Evolutionary conservation across 257 asterid species (phyloP), one percentile per base, ranked within the genome.

Genomic region (Nicotiana otophora): DNA sequence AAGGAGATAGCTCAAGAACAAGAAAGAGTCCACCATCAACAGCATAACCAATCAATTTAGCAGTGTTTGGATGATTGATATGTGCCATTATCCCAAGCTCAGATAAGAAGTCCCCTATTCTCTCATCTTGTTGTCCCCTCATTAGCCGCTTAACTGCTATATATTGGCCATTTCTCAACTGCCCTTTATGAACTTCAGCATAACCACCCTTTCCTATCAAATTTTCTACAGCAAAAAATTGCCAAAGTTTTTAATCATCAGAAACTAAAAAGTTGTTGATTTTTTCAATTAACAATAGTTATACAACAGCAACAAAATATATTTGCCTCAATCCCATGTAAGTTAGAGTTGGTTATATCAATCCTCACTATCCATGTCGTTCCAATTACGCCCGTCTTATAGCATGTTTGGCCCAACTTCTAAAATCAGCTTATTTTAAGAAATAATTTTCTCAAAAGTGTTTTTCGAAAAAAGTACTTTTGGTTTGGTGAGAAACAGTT

Each of bases 61-160:
- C 97, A 4, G 99, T 96, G 77, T 96, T 96, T 12, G 98, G 98
- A 88, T 96, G 98, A 82, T 93, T 91, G 28, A 96, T 89, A 75
- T 96, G 99, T 19, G 96, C 99, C 99, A 96, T 96, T 81, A 96
- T 94, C 80, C 99, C 99, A 33, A 96, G 94, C 81, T 96, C 99
- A 0, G 98, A 85, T 30, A 96, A 88, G 83, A 96, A 96, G 54
- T 96, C 98, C 4, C 90, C 93, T 14, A 84, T 88, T 65, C 91
- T 89, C 87, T 96, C 98, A 23, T 96, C 98, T 78, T 82, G 39
- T 0, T 89, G 81, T 30, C 98, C 96, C 83, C 93, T 89, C 0
- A 85, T 90, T 84, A 94, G 86, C 68, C 94, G 93, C 78, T 96
- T 96, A 51, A 96, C 85, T 1, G 99, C 99, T 57, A 93, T 91